Conservation (phyloP, 2,329 filamentous ascomycete genomes). For the Phaeosphaeriaceae sp. region DNA sequence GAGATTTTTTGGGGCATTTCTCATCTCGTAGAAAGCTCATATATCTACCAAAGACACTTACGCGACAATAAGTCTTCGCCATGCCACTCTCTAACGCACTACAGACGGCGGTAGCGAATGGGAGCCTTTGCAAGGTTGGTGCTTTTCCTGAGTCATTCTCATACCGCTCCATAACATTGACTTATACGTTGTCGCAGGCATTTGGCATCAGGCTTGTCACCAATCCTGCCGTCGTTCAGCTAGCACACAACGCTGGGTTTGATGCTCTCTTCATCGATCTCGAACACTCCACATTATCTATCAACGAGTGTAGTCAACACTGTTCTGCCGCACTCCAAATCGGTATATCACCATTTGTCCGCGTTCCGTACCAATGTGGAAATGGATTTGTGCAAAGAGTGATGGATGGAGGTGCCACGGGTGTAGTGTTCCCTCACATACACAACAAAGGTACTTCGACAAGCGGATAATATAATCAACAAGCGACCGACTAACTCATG, state of each 20-base stretch:
- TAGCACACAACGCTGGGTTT: constrained; percentile 46
- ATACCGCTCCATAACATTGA: no score
- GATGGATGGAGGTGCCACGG: constrained; percentile 38
- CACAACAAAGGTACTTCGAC: neutral
- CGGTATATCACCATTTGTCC: constrained; percentile 42
- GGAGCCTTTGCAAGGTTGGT: no score
- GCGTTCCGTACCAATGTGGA: constrained; percentile 42
- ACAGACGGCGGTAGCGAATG: no score
- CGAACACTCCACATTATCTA: constrained; percentile 45
- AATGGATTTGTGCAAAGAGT: constrained; percentile 41
- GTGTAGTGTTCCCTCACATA: constrained; percentile 15
- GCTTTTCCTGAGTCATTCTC: no score
- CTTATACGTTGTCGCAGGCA: neutral
- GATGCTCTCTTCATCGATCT: constrained; percentile 51
- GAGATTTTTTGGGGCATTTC: no score
- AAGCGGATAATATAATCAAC: neutral
- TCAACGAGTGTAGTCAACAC: constrained; percentile 39
- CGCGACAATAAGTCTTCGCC: no score
- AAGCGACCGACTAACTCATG: neutral
- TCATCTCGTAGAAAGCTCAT: no score
- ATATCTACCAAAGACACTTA: no score
- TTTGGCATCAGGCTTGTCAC: constrained; percentile 39
- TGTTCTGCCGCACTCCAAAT: constrained; percentile 34
- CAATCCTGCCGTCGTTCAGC: constrained; percentile 36
- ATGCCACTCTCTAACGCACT: no score